Conservation (phyloP, 495 filamentous ascomycete species). For the Lasiosphaeria hispida region DNA sequence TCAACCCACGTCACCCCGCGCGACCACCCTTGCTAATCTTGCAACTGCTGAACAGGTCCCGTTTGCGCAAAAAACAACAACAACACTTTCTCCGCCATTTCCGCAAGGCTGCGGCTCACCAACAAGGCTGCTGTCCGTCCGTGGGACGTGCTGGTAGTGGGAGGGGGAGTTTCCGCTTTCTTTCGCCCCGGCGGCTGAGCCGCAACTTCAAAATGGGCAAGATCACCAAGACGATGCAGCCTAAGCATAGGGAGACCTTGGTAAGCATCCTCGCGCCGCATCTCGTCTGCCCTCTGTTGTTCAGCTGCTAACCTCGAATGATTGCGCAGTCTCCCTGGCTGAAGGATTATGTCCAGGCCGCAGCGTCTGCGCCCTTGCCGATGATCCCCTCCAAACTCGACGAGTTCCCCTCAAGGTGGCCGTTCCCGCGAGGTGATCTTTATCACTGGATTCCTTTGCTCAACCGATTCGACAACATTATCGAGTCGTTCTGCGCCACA, state of each 20-base stretch:
- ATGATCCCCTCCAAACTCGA: conserved; percentile 73
- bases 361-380: conserved; percentile 65
- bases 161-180: conserved; percentile 45
- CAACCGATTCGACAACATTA: conserved; percentile 87
- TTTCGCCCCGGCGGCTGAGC: conserved; percentile 50
- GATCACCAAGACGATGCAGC: conserved; percentile 92
- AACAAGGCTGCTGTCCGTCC: conserved; percentile 38
- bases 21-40: conserved; percentile 1
- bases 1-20: neutral
- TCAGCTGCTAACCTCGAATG: conserved; percentile 2
- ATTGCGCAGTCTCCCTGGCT: conserved; percentile 75
- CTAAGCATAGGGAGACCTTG: conserved; percentile 90
- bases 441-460: conserved; percentile 98
- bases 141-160: conserved; percentile 43
- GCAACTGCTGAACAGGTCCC: conserved; percentile 1
- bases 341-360: conserved; percentile 68
- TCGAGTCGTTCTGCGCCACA: conserved; percentile 75
- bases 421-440: conserved; percentile 92
- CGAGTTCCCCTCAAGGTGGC: conserved; percentile 84
- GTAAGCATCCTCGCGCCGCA: conserved; percentile 54
- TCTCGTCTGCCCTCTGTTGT: neutral
- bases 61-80: neutral
- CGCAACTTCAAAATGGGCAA: conserved; percentile 75
- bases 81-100: conserved; percentile 8
- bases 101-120: conserved; percentile 27